phyloP scores from a whole-genome alignment of 163 green algal species.

The Chlamydomonas reinhardtii region DNA sequence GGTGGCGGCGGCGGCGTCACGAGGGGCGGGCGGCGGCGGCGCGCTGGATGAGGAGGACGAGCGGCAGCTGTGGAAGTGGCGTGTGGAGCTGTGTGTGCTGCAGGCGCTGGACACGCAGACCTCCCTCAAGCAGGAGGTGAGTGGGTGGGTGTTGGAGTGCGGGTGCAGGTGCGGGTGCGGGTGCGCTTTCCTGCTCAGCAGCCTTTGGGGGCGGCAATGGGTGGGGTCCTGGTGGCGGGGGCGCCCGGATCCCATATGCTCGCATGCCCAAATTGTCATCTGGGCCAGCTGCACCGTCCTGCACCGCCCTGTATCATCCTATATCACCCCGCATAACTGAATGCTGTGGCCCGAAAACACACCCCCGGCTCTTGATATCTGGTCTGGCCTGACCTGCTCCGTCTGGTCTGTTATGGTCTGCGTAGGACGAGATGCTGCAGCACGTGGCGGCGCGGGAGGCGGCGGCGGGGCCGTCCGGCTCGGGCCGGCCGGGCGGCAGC shows the following conservation, averaged over 20 bases:
- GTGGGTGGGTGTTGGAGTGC: not conserved
- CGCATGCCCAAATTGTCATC: too few relatives aligned
- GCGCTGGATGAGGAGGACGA: conserved; percentile 74
- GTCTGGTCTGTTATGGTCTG: too few relatives aligned
- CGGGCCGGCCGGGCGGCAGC: not conserved
- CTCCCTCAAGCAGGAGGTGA: conserved; percentile 37
- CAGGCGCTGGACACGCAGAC: conserved; percentile 24
- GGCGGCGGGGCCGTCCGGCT: not conserved
- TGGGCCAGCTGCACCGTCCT: too few relatives aligned
- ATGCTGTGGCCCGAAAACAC: too few relatives aligned
- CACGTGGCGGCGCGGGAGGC: conserved; percentile 9
- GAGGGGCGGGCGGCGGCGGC: conserved; percentile 1
- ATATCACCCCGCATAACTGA: too few relatives aligned
- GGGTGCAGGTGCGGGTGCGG: not conserved
- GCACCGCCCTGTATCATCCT: too few relatives aligned
- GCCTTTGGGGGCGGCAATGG: too few relatives aligned
- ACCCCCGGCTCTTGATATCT: too few relatives aligned
- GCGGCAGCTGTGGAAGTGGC: conserved; percentile 68
- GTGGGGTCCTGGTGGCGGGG: too few relatives aligned
- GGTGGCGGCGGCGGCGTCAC: not conserved
- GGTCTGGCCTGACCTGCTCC: too few relatives aligned
- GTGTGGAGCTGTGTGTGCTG: conserved; percentile 42
- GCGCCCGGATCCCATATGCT: too few relatives aligned
- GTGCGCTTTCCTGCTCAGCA: too few relatives aligned
- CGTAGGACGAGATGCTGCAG: conserved; percentile 29